A percentile compares a stretch with the other conserved stretches of the same genome.
Evolutionary conservation across 495 filamentous ascomycete species (phyloP).

Genomic region (Penicillium samsonianum): DNA sequence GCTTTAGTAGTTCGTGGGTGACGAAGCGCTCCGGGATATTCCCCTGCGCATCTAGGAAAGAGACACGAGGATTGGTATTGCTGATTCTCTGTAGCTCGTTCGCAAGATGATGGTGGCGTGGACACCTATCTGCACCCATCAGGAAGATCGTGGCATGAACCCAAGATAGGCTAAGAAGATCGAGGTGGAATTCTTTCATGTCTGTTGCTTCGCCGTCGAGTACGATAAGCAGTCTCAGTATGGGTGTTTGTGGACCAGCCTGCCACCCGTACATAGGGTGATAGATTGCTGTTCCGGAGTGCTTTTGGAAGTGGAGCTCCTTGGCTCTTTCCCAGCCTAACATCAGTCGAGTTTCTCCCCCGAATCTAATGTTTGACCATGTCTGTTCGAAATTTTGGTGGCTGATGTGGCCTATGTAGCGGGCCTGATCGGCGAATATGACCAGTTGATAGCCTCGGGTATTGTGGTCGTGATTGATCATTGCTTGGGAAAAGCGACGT

Average conservation of each 20-base stretch:
- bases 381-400: constrained; percentile 2
- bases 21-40: constrained; percentile 48
- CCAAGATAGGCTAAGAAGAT: constrained; percentile 48
- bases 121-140: constrained; percentile 51
- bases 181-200: constrained; percentile 54
- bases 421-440: constrained; percentile 41
- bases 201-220: constrained; percentile 50
- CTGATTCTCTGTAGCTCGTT: constrained; percentile 50
- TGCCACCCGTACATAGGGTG: constrained; percentile 53
- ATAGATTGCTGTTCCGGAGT: constrained; percentile 45
- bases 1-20: constrained; percentile 50
- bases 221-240: constrained; percentile 44
- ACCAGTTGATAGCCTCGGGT: constrained; percentile 42
- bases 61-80: constrained; percentile 48
- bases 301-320: constrained; percentile 49
- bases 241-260: constrained; percentile 48
- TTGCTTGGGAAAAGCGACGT: constrained; percentile 46
- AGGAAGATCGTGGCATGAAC: constrained; percentile 52
- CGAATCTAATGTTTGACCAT: constrained; percentile 40
- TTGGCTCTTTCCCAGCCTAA: constrained; percentile 52
- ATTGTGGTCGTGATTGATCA: constrained; percentile 45
- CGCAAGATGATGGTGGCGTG: constrained; percentile 51
- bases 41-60: constrained; percentile 52
- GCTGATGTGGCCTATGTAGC: constrained; percentile 28
- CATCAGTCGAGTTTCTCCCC: constrained; percentile 47